Base-by-base conservation (phyloP, 2,329 filamentous ascomycete species). In the Meredithiella fracta region DNA sequence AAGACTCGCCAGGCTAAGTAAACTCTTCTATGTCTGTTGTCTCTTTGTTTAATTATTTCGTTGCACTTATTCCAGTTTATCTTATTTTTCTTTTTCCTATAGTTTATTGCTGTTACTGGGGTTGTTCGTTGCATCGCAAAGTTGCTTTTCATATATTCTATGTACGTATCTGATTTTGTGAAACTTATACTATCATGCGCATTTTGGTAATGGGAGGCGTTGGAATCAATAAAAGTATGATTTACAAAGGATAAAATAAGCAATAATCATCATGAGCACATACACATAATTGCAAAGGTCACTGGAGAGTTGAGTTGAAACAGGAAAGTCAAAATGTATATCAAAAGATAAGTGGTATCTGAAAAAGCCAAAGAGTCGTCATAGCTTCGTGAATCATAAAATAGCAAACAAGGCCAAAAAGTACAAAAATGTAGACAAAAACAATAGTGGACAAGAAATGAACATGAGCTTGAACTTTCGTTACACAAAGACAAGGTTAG, bases 351-450 rank as follows among this genome's bases (percentile, higher is more conserved):
- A 58, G 37, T 40, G 42, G 38, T 51, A 47, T 55, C 11, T 25
- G 34, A 26, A 59, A 37, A 17, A 54, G 47, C 22, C 37, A 50
- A 49, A 11, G 29, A 47, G 42, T 56, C 34, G 47, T 58, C 57
- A 49, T 58, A 55, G 57, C 57, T 42, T 58, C 57, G 49, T 58
- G 37, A 58, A 55, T 58, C 57, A 55, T 58, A 42, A 58, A 23
- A 53, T 34, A 34, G 29, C 29, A 34, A 34, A n/a, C n/a, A 34
- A 34, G 29, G 29, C 29, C 11, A 53, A 53, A 51, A 29, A 47
- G 50, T 29, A 58, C 44, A 26, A 52, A 51, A 38, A 51, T 22
- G 17, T 29, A 17, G 20, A 4, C 14, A 47, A 40, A 51, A 51
- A 34, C 29, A 51, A 37, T 47, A 56, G 26, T 34, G 14, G 23